phyloP scores from a whole-genome alignment of 2,329 filamentous ascomycete species.

The Ramularia endophylla region DNA sequence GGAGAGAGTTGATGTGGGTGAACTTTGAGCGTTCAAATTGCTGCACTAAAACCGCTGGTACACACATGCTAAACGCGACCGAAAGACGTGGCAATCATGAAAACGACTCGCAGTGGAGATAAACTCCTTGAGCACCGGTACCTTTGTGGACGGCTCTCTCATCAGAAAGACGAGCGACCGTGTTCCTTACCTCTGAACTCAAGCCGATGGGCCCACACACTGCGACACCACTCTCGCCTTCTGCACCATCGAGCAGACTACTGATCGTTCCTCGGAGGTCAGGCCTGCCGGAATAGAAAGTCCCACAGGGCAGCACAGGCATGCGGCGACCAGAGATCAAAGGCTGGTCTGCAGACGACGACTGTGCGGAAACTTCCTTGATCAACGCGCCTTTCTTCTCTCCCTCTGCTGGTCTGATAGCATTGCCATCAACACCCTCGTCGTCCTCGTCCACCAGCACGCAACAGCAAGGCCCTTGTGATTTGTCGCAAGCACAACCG shows the following conservation, averaged over 20 bases:
- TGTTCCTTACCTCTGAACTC: constrained; percentile 18
- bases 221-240: constrained; percentile 21
- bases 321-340: not conserved
- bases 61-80: not conserved
- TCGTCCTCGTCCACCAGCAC: constrained; percentile 14
- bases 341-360: not conserved
- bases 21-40: no score
- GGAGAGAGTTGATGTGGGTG: no score
- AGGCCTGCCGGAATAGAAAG: constrained; percentile 22
- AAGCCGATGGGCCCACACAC: constrained; percentile 22
- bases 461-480: constrained; percentile 22
- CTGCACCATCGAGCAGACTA: constrained; percentile 18
- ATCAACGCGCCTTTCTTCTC: constrained; percentile 1
- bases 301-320: constrained; percentile 16
- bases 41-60: no score
- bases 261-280: constrained; percentile 13
- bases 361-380: not conserved
- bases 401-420: constrained; percentile 3
- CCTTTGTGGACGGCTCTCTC: constrained; percentile 24
- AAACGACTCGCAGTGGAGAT: constrained; percentile 21
- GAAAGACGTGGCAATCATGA: constrained; percentile 7
- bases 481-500: constrained; percentile 22
- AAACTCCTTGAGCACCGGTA: constrained; percentile 20
- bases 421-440: constrained; percentile 8
- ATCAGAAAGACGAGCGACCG: constrained; percentile 17